Base-by-base conservation (phyloP, 768 basidiomycete species). In the Tylopilus cervinicoccineus region DNA sequence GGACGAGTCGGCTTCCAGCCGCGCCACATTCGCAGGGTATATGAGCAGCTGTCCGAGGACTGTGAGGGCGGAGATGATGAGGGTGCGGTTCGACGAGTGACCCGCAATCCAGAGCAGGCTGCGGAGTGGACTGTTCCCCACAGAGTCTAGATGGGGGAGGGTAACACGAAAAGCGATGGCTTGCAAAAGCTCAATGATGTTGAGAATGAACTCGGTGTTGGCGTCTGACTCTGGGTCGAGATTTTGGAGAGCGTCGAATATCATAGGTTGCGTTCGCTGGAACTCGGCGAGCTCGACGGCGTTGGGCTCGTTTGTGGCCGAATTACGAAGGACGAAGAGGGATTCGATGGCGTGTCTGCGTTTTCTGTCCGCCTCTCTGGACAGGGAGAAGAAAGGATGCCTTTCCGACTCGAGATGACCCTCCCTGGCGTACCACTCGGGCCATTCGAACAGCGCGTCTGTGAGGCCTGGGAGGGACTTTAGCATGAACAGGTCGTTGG, bases 361-460 rank as follows among this genome's bases (percentile, higher is more conserved):
- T 50, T 80, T 81, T 27, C 73, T 72, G 36, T 76, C 73, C 37
- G 73, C 67, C 16, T 76, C 75, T 10, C 74, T 73, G 0, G 78
- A 64, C 16, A 76, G 61, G 23, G 84, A 77, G 53, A 90, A 91
- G 31, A 90, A 66, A 9, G 68, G 45, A 27, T 70, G 54, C 29
- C 62, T 59, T 22, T 78, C 74, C 38, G 71, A 67, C 47, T 70
- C 64, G 54, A 74, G 73, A 57, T 78, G 71, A n/a, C 84, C 83
- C 53, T 83, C 78, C 3, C 64, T 72, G 42, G 82, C 73, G 64
- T 88, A 94, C 84, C 83, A 87, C 61, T 88, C 83, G 3, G 93
- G 92, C 86, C 87, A 92, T 61, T 86, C 87, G 51, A 92, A 86
- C 19, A 97, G 73, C 6, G 84, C 86, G 57, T 92, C 86, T 22